Evolutionary conservation across 2,329 filamentous ascomycete species (phyloP).

Genomic region (Fusarium domesticum): DNA sequence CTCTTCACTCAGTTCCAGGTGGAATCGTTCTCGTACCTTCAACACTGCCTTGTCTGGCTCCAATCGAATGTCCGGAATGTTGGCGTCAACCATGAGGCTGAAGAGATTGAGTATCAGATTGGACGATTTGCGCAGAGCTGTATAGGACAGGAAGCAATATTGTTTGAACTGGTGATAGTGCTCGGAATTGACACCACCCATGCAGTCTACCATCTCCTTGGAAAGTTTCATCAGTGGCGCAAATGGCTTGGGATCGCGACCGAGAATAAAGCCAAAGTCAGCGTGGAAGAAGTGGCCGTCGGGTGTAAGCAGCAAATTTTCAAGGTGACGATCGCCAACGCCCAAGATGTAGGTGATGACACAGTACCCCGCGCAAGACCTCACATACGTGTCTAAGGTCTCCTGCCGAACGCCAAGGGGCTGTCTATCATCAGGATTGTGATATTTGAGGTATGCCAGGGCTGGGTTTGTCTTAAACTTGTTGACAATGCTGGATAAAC

Average conservation of each 20-base stretch:
- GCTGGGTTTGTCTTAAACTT: conserved; percentile 75
- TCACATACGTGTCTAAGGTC: conserved; percentile 90
- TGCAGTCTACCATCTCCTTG: conserved; percentile 97
- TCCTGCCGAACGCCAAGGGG: conserved; percentile 87
- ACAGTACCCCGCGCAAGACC: conserved; percentile 95
- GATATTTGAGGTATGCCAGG: conserved; percentile 78
- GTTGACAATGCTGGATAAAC: conserved; percentile 75
- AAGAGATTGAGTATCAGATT: conserved; percentile 94
- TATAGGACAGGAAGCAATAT: conserved; percentile 94
- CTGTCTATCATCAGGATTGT: conserved; percentile 82
- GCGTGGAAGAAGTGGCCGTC: conserved; percentile 97
- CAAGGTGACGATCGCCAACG: conserved; percentile 91
- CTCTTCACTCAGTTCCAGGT: conserved; percentile 86
- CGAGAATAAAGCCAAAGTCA: conserved; percentile 97
- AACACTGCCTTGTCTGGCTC: conserved; percentile 91
- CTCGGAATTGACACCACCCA: conserved; percentile 80
- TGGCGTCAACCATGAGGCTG: conserved; percentile 94
- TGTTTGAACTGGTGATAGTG: conserved; percentile 89
- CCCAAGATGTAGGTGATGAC: conserved; percentile 98
- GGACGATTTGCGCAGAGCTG: conserved; percentile 81
- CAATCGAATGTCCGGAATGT: conserved; percentile 90
- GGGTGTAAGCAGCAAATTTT: conserved; percentile 88
- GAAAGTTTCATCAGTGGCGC: conserved; percentile 95
- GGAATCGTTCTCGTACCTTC: conserved; percentile 93
- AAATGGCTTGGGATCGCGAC: conserved; percentile 94